Conservation (phyloP, 2,329 filamentous ascomycete species). For the Trichoderma breve region DNA sequence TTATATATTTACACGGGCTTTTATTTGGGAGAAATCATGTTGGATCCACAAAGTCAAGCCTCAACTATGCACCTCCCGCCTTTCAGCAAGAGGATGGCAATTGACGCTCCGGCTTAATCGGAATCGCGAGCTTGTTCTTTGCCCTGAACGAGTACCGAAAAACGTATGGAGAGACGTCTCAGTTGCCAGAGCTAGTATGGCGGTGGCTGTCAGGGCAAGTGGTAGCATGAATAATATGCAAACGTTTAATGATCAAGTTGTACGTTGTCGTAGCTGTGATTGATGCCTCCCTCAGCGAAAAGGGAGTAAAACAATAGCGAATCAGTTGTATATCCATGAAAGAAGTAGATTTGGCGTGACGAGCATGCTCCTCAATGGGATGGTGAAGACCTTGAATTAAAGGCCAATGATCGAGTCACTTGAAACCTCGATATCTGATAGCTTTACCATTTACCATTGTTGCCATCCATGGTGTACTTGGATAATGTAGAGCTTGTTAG, state of each 20-base stretch:
- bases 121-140: slow-evolving; percentile 72
- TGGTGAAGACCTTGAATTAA: not conserved
- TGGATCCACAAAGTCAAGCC: slow-evolving; percentile 93
- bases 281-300: not conserved
- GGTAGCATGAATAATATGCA: slow-evolving; percentile 17
- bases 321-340: not conserved
- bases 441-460: not conserved
- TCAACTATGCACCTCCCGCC: slow-evolving; percentile 79
- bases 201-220: slow-evolving; percentile 55
- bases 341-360: not conserved
- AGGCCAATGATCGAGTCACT: not conserved
- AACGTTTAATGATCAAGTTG: not conserved
- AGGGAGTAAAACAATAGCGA: not conserved
- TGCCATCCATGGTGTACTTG: not conserved
- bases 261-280: not conserved
- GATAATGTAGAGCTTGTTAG: not conserved
- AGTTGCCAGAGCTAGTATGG: slow-evolving; percentile 55
- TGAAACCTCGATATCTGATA: not conserved
- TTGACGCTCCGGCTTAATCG: slow-evolving; percentile 99
- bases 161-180: slow-evolving; percentile 63
- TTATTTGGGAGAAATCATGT: slow-evolving; percentile 48
- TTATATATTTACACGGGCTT: not conserved
- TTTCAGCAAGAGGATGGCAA: slow-evolving; percentile 78
- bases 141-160: slow-evolving; percentile 81
- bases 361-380: not conserved